Evolutionary conservation across 495 filamentous ascomycete species (phyloP), one percentile per base, ranked within the genome.

Genomic region (Neurospora cerealis): DNA sequence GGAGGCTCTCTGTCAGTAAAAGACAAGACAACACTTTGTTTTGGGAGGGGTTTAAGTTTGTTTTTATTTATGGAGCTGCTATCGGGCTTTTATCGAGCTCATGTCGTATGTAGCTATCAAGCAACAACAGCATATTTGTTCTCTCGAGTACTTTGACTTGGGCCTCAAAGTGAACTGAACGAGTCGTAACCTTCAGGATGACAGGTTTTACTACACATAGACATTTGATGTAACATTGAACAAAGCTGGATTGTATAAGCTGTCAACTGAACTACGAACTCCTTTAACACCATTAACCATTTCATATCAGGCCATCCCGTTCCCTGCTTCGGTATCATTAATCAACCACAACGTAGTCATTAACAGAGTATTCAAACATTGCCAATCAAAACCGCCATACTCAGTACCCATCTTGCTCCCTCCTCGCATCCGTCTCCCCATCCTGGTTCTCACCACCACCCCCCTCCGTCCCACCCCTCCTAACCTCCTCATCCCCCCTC

Each of bases 401-500:
- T 82, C 72, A 88, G 76, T 87, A 88, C 24, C 90, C 90, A 73
- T 85, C 87, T 80, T 92, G 88, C 79, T 91, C 89, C 78, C 81
- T 83, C 70, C 89, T 84, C 32, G 80, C 77, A 77, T 86, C 87
- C 17, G n/a, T n/a, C n/a, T n/a, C n/a, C n/a, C n/a, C n/a, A n/a
- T n/a, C n/a, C n/a, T n/a, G n/a, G n/a, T n/a, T n/a, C n/a, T n/a
- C n/a, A n/a, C n/a, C n/a, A n/a, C 80, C 40, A 74, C 83, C 0
- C 83, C 84, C 44, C 11, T 24, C n/a, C 9, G 0, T n/a, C 2
- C 4, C 84, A 36, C 82, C 84, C 69, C 81, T 82, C 36, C 85
- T 86, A 21, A 80, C 87, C 78, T 85, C 78, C 32, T 93, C 92
- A 84, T 98, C 96, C 69, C 95, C 96, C 74, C 96, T 87, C 75